A percentile compares a stretch with the other conserved stretches of the same genome.
Conservation (phyloP, 2,329 filamentous ascomycete genomes). For the Curvularia verruculosa region DNA sequence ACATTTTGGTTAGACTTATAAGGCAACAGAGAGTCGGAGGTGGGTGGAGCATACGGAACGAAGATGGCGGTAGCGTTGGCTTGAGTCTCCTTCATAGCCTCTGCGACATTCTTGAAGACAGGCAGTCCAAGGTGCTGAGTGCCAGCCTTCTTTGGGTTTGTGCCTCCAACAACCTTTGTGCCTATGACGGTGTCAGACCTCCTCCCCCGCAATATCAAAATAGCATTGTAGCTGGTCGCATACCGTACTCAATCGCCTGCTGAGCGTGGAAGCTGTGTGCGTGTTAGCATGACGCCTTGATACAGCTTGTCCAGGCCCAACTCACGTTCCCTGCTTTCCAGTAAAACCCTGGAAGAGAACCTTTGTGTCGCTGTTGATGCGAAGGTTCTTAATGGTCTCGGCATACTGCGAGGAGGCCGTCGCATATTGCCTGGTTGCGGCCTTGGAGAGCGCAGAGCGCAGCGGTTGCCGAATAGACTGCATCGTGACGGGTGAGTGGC, state of each 20-base stretch:
- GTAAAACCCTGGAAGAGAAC: conserved; percentile 98
- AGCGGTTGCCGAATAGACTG: conserved; percentile 80
- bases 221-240: conserved; percentile 32
- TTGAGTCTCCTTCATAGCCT: conserved; percentile 88
- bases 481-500: conserved; percentile 63
- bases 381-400: conserved; percentile 70
- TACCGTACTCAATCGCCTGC: conserved; percentile 99
- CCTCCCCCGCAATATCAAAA: conserved; percentile 22
- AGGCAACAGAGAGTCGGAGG: conserved; percentile 3
- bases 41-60: conserved; percentile 71
- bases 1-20: conserved; percentile 38
- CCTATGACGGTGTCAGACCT: conserved; percentile 60
- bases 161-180: conserved; percentile 96
- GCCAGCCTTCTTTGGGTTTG: conserved; percentile 98
- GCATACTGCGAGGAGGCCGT: conserved; percentile 65
- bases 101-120: conserved; percentile 87
- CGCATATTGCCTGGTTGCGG: conserved; percentile 78
- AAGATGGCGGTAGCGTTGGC: conserved; percentile 94
- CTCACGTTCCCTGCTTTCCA: conserved; percentile 85
- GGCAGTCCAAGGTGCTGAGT: conserved; percentile 86
- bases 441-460: conserved; percentile 70
- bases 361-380: conserved; percentile 91
- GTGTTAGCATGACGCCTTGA: conserved; percentile 22
- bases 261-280: conserved; percentile 87
- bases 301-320: conserved; percentile 16